phyloP scores from a whole-genome alignment of 2,329 filamentous ascomycete genomes.

The Pseudopyrenochaeta lycopersici region DNA sequence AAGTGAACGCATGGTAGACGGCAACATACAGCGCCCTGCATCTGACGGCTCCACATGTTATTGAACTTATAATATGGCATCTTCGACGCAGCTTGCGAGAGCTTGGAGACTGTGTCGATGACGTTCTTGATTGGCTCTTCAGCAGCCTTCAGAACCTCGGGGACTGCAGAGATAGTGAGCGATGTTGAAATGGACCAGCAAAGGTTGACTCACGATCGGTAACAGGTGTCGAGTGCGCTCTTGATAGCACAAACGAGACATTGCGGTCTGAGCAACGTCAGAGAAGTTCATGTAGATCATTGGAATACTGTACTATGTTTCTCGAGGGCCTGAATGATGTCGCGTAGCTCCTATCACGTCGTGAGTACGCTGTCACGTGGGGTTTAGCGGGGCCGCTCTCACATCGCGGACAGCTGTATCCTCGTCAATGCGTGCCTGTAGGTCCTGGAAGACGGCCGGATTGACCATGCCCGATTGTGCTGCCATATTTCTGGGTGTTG shows the following conservation, averaged over 20 bases:
- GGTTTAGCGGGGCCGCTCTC: slow-evolving; percentile 22
- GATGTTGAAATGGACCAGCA: background rate
- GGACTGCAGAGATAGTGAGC: slow-evolving; percentile 61
- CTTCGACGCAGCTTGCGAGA: slow-evolving; percentile 78
- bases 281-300: background rate
- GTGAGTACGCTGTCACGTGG: slow-evolving; percentile 42
- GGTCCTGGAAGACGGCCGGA: slow-evolving; percentile 82
- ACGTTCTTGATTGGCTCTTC: slow-evolving; percentile 76
- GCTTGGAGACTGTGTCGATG: slow-evolving; percentile 72
- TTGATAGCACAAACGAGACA: slow-evolving; percentile 83
- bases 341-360: slow-evolving; percentile 70
- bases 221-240: slow-evolving; percentile 86
- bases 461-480: slow-evolving; percentile 69
- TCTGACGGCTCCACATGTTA: slow-evolving; percentile 79
- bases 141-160: slow-evolving; percentile 73
- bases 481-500: slow-evolving; percentile 31
- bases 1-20: background rate
- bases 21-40: slow-evolving; percentile 76
- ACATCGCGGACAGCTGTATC: slow-evolving; percentile 82
- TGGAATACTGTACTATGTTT: slow-evolving; percentile 66
- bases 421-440: slow-evolving; percentile 90
- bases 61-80: slow-evolving; percentile 99
- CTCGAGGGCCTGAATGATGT: slow-evolving; percentile 83
- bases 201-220: slow-evolving; percentile 61
- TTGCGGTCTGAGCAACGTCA: slow-evolving; percentile 66